Percentiles rank a stretch among this genome's conserved stretches.
These are phyloP conservation scores for Fragaria vesca DNA, from an alignment of 306 rosid genomes.

Conservation along the genomic window DNA sequence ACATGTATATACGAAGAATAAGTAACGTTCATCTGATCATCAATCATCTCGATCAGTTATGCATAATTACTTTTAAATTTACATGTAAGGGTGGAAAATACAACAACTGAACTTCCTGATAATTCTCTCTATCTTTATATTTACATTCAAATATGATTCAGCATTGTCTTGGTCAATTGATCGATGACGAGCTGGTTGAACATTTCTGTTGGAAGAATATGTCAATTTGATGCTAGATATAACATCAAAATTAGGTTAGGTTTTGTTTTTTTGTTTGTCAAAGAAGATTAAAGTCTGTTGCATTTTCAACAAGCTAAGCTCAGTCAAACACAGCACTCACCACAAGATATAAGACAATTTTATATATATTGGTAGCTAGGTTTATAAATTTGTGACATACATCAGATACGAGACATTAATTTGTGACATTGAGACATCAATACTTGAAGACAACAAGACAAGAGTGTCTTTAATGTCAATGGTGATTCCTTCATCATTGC, in stretches of 20 bases:
- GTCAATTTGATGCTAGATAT: neutral
- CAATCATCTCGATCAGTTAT: too few species aligned
- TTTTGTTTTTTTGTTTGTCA: neutral
- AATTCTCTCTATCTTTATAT: too few species aligned
- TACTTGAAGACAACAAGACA: conserved; percentile 26
- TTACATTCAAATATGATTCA: too few species aligned
- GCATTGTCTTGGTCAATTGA: too few species aligned
- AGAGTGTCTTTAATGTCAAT: conserved; percentile 27
- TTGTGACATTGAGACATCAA: neutral
- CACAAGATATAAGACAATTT: neutral
- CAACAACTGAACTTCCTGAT: too few species aligned
- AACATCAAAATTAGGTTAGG: neutral
- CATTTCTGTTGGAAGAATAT: neutral
- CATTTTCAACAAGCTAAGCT: neutral
- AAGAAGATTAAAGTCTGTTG: neutral
- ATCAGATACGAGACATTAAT: neutral
- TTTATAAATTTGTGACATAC: neutral
- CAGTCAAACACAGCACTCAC: neutral
- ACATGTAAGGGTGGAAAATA: too few species aligned
- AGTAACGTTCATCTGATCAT: too few species aligned
- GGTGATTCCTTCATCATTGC: conserved; percentile 61
- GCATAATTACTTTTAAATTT: too few species aligned
- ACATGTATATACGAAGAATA: too few species aligned
- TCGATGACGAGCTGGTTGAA: too few species aligned
- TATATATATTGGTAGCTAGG: neutral